Percentiles rank a stretch among this genome's conserved stretches.
phyloP scores from a whole-genome alignment of 2,329 filamentous ascomycete genomes.

The Fusarium algeriense region DNA sequence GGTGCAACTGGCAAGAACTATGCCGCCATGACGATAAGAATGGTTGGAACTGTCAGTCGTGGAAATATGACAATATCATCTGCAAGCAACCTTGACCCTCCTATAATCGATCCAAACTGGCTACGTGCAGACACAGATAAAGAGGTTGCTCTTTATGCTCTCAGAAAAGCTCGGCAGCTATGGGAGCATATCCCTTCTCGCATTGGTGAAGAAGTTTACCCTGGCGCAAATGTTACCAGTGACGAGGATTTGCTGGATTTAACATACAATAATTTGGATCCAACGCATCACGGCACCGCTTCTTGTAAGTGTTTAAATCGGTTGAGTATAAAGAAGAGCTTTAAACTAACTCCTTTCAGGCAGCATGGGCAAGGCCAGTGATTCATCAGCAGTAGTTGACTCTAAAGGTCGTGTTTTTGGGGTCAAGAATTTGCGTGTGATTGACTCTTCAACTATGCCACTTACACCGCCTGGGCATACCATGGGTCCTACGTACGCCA shows the following conservation, averaged over 20 bases:
- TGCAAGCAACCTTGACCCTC: conserved; percentile 49
- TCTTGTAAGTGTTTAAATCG: background rate
- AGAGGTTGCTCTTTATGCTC: conserved; percentile 51
- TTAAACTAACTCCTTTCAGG: background rate
- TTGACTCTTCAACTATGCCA: conserved; percentile 4
- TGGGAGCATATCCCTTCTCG: conserved; percentile 5
- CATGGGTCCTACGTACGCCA: conserved; percentile 2
- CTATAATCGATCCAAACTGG: conserved; percentile 61
- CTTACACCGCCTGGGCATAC: conserved; percentile 2
- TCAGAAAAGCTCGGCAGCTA: background rate
- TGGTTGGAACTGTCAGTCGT: conserved; percentile 56
- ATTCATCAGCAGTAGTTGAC: conserved; percentile 1
- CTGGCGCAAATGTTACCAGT: background rate
- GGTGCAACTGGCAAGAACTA: conserved; percentile 28
- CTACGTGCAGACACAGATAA: conserved; percentile 57
- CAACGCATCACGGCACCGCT: background rate
- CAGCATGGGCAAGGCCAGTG: background rate
- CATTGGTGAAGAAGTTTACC: background rate
- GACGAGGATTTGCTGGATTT: background rate
- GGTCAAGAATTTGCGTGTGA: background rate
- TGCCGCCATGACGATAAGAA: conserved; percentile 39
- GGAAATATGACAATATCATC: conserved; percentile 58
- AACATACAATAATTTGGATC: conserved; percentile 5
- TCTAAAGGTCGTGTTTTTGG: conserved; percentile 1
- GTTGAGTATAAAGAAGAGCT: accelerated